Conservation (phyloP, 345 rosid genomes). For the Cardamine occulta region DNA sequence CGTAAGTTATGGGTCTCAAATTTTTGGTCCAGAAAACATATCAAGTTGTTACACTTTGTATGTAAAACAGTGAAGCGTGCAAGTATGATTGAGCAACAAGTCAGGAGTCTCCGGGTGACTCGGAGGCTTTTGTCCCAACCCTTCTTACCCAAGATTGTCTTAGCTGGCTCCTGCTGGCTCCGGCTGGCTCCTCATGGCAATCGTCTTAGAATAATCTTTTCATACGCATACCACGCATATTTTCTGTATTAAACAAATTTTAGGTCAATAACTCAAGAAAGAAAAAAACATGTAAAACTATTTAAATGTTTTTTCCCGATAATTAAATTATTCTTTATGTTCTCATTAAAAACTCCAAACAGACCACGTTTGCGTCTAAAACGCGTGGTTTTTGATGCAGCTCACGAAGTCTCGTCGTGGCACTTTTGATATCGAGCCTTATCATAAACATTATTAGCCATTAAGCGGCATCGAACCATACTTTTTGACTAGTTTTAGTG, state of each 20-base stretch:
- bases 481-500: slow-evolving; percentile 45
- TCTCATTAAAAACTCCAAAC: slow-evolving; percentile 2
- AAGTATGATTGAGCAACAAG: slow-evolving; percentile 41
- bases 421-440: slow-evolving; percentile 7
- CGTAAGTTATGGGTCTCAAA: neutral
- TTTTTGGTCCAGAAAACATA: neutral
- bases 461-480: slow-evolving; percentile 19
- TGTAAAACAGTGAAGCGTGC: slow-evolving; percentile 36
- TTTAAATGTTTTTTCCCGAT: neutral
- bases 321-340: neutral
- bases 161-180: slow-evolving; percentile 43
- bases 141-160: slow-evolving; percentile 22
- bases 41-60: neutral
- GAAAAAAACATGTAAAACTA: slow-evolving; percentile 15
- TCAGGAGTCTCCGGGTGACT: slow-evolving; percentile 43
- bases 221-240: slow-evolving; percentile 6
- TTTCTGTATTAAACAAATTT: neutral
- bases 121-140: slow-evolving; percentile 36
- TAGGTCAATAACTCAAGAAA: neutral
- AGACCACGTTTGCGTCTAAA: slow-evolving; percentile 26
- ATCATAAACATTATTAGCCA: slow-evolving; percentile 12
- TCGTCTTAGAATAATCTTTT: slow-evolving; percentile 14
- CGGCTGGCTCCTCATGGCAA: slow-evolving; percentile 30
- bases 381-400: slow-evolving; percentile 42
- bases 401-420: slow-evolving; percentile 37